Evolutionary conservation across 768 basidiomycete species (phyloP), one percentile per base, ranked within the genome.

Genomic region (Leccinum ochraceum): DNA sequence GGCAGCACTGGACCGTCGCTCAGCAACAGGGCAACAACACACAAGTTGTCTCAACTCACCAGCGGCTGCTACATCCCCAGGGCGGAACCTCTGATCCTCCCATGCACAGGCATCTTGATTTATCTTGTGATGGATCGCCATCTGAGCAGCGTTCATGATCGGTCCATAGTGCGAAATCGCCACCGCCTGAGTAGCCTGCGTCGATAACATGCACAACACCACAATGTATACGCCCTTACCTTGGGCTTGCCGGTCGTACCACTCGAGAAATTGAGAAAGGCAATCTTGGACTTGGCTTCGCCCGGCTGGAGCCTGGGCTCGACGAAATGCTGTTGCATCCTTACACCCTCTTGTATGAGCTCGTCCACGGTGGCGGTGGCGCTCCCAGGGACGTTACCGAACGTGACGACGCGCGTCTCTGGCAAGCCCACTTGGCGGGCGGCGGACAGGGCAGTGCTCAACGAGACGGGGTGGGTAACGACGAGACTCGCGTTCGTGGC

Each of bases 221-320:
- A 30, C 4, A 49, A 14, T 11, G 17, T 10, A 13, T 10, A 17
- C 7, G 3, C 16, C 3, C 63, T 54, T 14, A 71, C 71, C 60
- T 73, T 71, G 34, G 72, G 77, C 67, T 72, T 76, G 70, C 88
- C 88, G 16, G 89, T 91, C 24, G 89, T 91, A 8, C 89, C 89
- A 62, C 88, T 89, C 1, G 89, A 90, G 64, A 91, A 88, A 56
- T 81, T 83, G 57, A 90, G 74, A 65, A 90, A 86, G 6, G 90
- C 89, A 14, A 90, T 60, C 49, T 83, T 81, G 13, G 76, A 82
- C 67, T 79, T 85, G 26, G 79, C 84, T 71, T 88, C 88, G 10
- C 87, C 89, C 13, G 79, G 77, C 26, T 67, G 64, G 46, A 90
- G 76, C 32, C 67, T 74, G 20, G 76, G 73, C 57, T 87, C 83